Percentiles rank a stretch among this genome's conserved stretches.
Evolutionary conservation across 2,329 filamentous ascomycete species (phyloP).

Genomic region (Amylocarpus encephaloides): DNA sequence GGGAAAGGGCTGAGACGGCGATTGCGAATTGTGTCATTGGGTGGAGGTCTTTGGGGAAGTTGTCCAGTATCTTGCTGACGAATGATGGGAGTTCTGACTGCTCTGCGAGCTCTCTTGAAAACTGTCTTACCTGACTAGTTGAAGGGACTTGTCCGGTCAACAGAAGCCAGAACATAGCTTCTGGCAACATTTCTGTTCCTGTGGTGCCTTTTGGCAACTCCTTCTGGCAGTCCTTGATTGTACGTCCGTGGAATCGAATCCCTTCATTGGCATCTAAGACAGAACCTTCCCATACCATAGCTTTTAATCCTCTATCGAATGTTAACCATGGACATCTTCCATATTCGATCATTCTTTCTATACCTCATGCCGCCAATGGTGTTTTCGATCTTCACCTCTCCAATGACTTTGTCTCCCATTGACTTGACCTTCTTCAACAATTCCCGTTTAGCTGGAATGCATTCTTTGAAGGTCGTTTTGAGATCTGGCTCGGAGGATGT

Average conservation of each 20-base stretch:
- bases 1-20: constrained; percentile 90
- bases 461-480: constrained; percentile 75
- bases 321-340: constrained; percentile 14
- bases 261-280: constrained; percentile 95
- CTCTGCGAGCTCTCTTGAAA: constrained; percentile 82
- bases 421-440: constrained; percentile 91
- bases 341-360: background rate
- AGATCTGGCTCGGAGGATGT: constrained; percentile 78
- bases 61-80: constrained; percentile 80
- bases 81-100: constrained; percentile 78
- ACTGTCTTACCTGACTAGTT: constrained; percentile 68
- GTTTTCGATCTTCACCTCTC: constrained; percentile 90
- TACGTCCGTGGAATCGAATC: constrained; percentile 95
- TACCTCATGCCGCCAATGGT: constrained; percentile 90
- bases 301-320: constrained; percentile 68
- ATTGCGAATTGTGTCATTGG: constrained; percentile 98
- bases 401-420: constrained; percentile 73
- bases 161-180: constrained; percentile 99
- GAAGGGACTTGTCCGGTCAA: constrained; percentile 89
- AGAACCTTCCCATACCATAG: constrained; percentile 98
- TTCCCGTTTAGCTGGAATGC: constrained; percentile 88
- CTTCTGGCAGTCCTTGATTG: constrained; percentile 95
- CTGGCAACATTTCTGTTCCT: constrained; percentile 94
- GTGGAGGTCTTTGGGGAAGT: constrained; percentile 84
- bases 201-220: constrained; percentile 87